These are phyloP conservation scores for Fusarium tanahbumbuense DNA, from an alignment of 2,329 filamentous ascomycete genomes.

Conservation along the genomic window DNA sequence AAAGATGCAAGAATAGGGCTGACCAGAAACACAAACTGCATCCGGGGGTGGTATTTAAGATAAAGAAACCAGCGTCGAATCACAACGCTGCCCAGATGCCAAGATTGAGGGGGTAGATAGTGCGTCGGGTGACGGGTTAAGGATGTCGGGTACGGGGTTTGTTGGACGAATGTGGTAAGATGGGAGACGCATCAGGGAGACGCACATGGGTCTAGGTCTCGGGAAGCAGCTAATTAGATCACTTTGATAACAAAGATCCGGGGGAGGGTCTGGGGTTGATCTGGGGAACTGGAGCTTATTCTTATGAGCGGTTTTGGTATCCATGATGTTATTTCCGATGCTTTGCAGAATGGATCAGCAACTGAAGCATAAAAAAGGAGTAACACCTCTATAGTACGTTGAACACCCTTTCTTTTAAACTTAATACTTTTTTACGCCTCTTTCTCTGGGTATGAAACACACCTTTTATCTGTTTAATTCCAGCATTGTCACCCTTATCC, in stretches of 20 bases:
- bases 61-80: not conserved
- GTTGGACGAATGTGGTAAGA: not conserved
- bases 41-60: not conserved
- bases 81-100: conserved; percentile 1
- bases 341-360: too few relatives aligned
- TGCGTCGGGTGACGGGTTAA: conserved; percentile 10
- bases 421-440: too few relatives aligned
- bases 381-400: too few relatives aligned
- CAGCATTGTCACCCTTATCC: too few relatives aligned
- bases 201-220: not conserved
- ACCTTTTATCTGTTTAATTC: too few relatives aligned
- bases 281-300: conserved; percentile 1
- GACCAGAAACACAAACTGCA: not conserved
- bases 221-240: not conserved
- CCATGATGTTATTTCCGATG: not conserved
- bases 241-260: not conserved
- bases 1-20: not conserved
- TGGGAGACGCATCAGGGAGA: not conserved
- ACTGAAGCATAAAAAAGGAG: too few relatives aligned
- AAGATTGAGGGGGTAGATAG: conserved; percentile 22
- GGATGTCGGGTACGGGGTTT: conserved; percentile 22
- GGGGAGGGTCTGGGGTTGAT: conserved; percentile 4
- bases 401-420: too few relatives aligned
- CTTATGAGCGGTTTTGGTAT: conserved; percentile 8
- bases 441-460: too few relatives aligned